A percentile compares a stretch with the other conserved stretches of the same genome.
Conservation (phyloP, 139 green algal genomes). For the Closterium sp. region DNA sequence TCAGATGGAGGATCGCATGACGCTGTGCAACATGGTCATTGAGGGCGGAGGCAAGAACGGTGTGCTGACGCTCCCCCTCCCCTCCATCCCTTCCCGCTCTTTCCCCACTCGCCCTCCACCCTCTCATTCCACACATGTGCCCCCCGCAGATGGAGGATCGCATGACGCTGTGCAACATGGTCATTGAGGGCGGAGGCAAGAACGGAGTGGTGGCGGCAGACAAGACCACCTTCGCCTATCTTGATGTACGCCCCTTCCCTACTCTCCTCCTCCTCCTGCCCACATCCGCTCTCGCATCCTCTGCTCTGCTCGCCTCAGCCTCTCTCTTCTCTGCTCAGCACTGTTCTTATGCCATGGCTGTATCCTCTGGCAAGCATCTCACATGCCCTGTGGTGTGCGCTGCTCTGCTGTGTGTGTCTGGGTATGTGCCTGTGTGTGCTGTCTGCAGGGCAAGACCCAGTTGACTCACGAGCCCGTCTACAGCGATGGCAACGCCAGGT, state of each 20-base stretch:
- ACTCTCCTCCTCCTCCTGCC: neutral
- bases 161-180: conserved; percentile 99
- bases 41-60: conserved; percentile 85
- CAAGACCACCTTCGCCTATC: conserved; percentile 91
- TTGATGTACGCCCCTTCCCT: conserved; percentile 59
- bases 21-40: conserved; percentile 97
- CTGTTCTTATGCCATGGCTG: too few species aligned
- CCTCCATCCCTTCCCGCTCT: neutral
- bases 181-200: conserved; percentile 85
- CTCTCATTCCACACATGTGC: neutral
- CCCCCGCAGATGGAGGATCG: conserved; percentile 85
- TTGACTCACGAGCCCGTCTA: conserved; percentile 8
- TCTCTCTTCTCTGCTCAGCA: too few species aligned
- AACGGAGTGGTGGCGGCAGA: conserved; percentile 82
- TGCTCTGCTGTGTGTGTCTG: too few species aligned
- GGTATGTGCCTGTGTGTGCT: neutral
- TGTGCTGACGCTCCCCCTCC: conserved; percentile 59
- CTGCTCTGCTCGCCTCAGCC: too few species aligned
- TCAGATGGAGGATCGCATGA: conserved; percentile 97
- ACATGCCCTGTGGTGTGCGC: too few species aligned
- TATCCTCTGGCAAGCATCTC: too few species aligned
- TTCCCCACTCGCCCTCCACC: too few species aligned
- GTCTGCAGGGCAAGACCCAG: conserved; percentile 51
- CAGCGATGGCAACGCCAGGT: conserved; percentile 27
- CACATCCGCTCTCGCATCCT: neutral